These are phyloP conservation scores for Corylus avellana DNA, from an alignment of 306 rosid species.

Conservation along the genomic window DNA sequence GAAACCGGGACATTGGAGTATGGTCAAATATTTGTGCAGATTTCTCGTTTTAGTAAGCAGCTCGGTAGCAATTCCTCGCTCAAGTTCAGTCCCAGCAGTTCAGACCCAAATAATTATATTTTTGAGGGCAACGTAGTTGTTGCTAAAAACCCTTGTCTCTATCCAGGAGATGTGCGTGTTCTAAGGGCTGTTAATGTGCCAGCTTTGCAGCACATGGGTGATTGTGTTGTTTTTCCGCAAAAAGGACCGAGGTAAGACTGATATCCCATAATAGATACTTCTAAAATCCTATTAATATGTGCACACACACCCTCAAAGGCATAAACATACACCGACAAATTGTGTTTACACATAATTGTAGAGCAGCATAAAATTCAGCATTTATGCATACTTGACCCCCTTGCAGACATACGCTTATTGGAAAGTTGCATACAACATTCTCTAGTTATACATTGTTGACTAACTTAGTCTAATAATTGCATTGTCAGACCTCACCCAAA, in stretches of 20 bases:
- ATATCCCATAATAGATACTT: not conserved
- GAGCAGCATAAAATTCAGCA: too few relatives aligned
- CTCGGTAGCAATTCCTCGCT: not conserved
- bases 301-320: too few relatives aligned
- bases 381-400: too few relatives aligned
- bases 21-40: conserved; percentile 44
- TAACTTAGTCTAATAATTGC: not conserved
- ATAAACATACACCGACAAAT: too few relatives aligned
- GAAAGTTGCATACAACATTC: too few relatives aligned
- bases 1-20: conserved; percentile 43
- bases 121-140: conserved; percentile 34
- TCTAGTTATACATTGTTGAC: too few relatives aligned
- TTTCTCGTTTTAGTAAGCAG: conserved; percentile 10
- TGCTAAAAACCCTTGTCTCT: conserved; percentile 45
- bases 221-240: conserved; percentile 52
- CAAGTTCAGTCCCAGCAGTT: not conserved
- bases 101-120: not conserved
- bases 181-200: conserved; percentile 60
- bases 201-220: conserved; percentile 39
- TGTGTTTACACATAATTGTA: too few relatives aligned
- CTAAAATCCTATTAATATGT: too few relatives aligned
- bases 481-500: conserved; percentile 49
- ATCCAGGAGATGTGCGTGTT: conserved; percentile 72
- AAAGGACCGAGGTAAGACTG: conserved; percentile 42
- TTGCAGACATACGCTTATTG: too few relatives aligned